Percentiles rank a stretch among this genome's conserved stretches.
These are phyloP conservation scores for Nannizziopsis arthrosporioides DNA, from an alignment of 2,329 filamentous ascomycete genomes.

Conservation along the genomic window DNA sequence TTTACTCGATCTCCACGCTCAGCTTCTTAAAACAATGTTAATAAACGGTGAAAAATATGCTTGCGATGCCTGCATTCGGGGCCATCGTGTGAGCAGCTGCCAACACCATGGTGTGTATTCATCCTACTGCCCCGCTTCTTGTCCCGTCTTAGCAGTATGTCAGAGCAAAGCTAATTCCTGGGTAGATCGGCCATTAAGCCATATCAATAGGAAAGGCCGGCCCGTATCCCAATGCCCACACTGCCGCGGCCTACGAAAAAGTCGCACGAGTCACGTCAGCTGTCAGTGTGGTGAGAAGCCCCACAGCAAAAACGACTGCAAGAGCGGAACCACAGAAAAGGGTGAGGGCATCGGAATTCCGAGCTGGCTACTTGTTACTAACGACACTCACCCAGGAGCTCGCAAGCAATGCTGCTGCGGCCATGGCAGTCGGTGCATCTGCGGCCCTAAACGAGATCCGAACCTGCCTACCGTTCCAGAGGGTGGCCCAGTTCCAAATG, in stretches of 20 bases:
- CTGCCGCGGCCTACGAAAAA: conserved; percentile 92
- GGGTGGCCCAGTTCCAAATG: conserved; percentile 33
- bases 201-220: conserved; percentile 95
- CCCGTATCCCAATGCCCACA: conserved; percentile 97
- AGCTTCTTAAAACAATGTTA: conserved; percentile 13
- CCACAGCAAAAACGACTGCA: conserved; percentile 29
- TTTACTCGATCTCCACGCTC: background rate
- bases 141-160: background rate
- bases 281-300: conserved; percentile 92
- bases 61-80: conserved; percentile 81
- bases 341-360: conserved; percentile 19
- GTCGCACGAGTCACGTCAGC: conserved; percentile 83
- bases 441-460: conserved; percentile 32
- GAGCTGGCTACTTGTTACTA: conserved; percentile 12
- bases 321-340: conserved; percentile 24
- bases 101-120: conserved; percentile 73
- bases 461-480: conserved; percentile 40
- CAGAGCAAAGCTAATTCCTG: background rate
- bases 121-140: conserved; percentile 4
- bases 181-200: conserved; percentile 76
- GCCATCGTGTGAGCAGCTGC: conserved; percentile 97
- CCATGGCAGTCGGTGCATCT: conserved; percentile 15
- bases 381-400: conserved; percentile 5
- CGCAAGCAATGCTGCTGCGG: conserved; percentile 17
- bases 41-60: conserved; percentile 20